These are phyloP conservation scores for Leptographium radiaticola DNA, from an alignment of 2,329 filamentous ascomycete genomes.

Conservation along the genomic window DNA sequence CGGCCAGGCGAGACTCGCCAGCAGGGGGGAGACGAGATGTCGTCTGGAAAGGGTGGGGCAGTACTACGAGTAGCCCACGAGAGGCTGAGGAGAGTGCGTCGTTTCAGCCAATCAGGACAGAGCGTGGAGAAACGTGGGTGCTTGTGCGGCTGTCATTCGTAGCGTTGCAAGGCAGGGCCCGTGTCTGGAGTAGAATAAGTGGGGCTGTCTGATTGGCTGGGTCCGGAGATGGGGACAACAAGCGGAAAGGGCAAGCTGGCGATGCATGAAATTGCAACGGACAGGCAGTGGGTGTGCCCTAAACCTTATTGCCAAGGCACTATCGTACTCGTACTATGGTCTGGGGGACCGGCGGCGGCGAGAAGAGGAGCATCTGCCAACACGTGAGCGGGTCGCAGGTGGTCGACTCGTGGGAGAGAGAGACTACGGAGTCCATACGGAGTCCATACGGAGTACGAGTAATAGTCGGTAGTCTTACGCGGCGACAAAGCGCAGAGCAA, in stretches of 20 bases:
- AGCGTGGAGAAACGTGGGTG: slow-evolving; percentile 8
- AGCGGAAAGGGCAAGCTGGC: too few species aligned
- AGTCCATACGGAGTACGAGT: too few species aligned
- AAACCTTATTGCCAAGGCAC: background rate
- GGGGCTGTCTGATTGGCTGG: slow-evolving; percentile 9
- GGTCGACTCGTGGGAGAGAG: too few species aligned
- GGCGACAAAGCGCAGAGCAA: too few species aligned
- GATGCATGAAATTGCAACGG: background rate
- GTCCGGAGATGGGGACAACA: background rate
- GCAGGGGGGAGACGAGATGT: background rate
- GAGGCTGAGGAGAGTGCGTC: background rate
- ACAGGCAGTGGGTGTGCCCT: background rate
- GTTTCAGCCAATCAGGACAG: slow-evolving; percentile 5
- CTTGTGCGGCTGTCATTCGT: slow-evolving; percentile 6
- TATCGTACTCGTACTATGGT: background rate
- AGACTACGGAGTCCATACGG: too few species aligned
- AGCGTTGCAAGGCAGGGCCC: slow-evolving; percentile 4
- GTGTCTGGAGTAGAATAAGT: slow-evolving; percentile 2
- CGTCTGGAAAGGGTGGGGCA: background rate
- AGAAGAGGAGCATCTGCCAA: too few species aligned
- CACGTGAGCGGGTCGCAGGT: too few species aligned
- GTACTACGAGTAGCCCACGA: background rate
- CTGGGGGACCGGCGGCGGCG: too few species aligned
- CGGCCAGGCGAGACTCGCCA: too few species aligned
- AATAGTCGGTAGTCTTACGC: too few species aligned